Percentiles rank a stretch among this genome's conserved stretches.
phyloP scores from a whole-genome alignment of 208 protist genomes.

The Trypanosoma melophagium region DNA sequence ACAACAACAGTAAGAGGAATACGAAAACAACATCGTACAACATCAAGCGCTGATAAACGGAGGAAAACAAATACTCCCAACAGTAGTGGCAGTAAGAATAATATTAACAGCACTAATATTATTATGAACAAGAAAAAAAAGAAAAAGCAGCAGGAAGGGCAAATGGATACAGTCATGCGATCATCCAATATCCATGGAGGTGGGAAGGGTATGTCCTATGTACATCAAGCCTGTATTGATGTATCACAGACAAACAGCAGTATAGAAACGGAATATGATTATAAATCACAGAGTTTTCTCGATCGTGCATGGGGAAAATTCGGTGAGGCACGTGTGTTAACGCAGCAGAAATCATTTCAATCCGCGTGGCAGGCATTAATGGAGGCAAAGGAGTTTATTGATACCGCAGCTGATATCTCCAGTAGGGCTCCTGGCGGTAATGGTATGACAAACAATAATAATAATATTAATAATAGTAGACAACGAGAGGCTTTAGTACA shows the following conservation, averaged over 20 bases:
- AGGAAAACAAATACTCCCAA: too few relatives aligned
- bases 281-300: background rate
- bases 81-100: too few relatives aligned
- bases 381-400: constrained; percentile 22
- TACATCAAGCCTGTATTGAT: too few relatives aligned
- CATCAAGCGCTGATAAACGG: too few relatives aligned
- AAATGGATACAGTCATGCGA: background rate
- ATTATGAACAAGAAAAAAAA: background rate
- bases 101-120: background rate
- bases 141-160: background rate
- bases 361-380: constrained; percentile 7
- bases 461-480: background rate
- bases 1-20: too few relatives aligned
- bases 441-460: too few relatives aligned
- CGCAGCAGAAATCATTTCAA: constrained; percentile 16
- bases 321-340: constrained; percentile 21
- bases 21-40: too few relatives aligned
- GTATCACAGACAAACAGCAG: too few relatives aligned
- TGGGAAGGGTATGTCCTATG: too few relatives aligned
- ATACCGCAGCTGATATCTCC: background rate
- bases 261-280: background rate
- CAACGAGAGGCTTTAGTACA: constrained; percentile 17
- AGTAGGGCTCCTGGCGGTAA: background rate
- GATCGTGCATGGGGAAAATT: constrained; percentile 26
- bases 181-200: too few relatives aligned